A percentile compares a stretch with the other conserved stretches of the same genome.
phyloP scores from a whole-genome alignment of 768 basidiomycete genomes.

The Coprinellus aureogranulatus region DNA sequence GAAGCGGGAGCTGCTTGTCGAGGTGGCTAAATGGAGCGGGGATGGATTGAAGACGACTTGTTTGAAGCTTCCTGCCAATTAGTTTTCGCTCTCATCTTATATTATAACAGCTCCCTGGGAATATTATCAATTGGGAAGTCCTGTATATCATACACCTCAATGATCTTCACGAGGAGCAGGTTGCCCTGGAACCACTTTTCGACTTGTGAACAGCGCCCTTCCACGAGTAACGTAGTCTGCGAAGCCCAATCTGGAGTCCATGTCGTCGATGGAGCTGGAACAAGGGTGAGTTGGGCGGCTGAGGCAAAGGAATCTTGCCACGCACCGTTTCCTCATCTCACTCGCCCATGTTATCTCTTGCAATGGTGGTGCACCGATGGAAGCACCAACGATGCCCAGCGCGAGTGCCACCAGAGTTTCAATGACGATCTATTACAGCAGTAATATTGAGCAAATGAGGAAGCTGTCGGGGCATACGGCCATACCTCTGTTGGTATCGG shows the following conservation, averaged over 20 bases:
- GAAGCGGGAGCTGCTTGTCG: slow-evolving; percentile 69
- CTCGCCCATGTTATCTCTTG: slow-evolving; percentile 88
- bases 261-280: slow-evolving; percentile 67
- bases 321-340: slow-evolving; percentile 81
- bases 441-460: neutral
- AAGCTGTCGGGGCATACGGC: slow-evolving; percentile 12
- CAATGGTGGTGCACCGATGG: slow-evolving; percentile 62
- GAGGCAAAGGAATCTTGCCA: too few species aligned
- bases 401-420: slow-evolving; percentile 64
- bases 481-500: slow-evolving; percentile 61
- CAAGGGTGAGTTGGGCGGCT: slow-evolving; percentile 21
- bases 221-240: slow-evolving; percentile 64
- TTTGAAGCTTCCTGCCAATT: slow-evolving; percentile 73
- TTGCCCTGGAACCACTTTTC: slow-evolving; percentile 1
- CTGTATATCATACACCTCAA: neutral
- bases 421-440: slow-evolving; percentile 51
- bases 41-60: slow-evolving; percentile 76
- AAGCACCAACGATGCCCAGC: slow-evolving; percentile 71
- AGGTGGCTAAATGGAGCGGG: slow-evolving; percentile 84
- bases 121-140: too few species aligned
- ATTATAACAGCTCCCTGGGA: too few species aligned
- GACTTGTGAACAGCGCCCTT: slow-evolving; percentile 36
- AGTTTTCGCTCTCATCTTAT: neutral
- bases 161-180: neutral
- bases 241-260: slow-evolving; percentile 67